Evolutionary conservation across 352 stramenopile genomes (phyloP).

Genomic region (Pythium aquatile): DNA sequence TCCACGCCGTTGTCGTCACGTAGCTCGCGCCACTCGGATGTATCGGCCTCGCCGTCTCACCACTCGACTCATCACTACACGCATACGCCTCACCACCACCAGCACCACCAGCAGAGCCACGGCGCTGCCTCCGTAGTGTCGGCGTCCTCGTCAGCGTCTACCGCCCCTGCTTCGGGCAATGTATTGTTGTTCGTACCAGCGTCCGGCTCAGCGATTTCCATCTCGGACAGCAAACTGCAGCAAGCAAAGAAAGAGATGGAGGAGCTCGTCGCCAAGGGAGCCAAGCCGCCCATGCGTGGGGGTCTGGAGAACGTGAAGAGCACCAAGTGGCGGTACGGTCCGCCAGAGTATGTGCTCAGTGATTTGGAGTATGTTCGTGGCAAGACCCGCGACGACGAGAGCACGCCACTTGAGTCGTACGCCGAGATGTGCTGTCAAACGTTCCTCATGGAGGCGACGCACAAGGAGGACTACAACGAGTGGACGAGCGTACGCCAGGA

Average conservation of each 20-base stretch:
- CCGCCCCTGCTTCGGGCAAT: conserved; percentile 40
- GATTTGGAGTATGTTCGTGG: conserved; percentile 74
- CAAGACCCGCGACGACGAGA: conserved; percentile 50
- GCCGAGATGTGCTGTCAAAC: conserved; percentile 74
- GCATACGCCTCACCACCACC: not conserved
- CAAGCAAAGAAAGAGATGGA: conserved; percentile 60
- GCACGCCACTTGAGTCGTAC: conserved; percentile 64
- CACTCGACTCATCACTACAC: conserved; percentile 8
- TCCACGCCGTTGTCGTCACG: conserved; percentile 2
- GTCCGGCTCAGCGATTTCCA: conserved; percentile 61
- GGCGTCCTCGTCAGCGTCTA: conserved; percentile 29
- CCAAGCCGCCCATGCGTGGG: conserved; percentile 54
- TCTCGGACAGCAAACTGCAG: conserved; percentile 59
- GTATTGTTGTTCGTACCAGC: conserved; percentile 73
- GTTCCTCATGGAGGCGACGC: conserved; percentile 78
- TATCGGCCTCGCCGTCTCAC: conserved; percentile 20
- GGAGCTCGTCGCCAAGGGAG: conserved; percentile 45
- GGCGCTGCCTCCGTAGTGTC: conserved; percentile 24
- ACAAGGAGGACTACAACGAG: conserved; percentile 56
- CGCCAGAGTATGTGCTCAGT: conserved; percentile 68
- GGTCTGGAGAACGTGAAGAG: conserved; percentile 29
- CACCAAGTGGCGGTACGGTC: conserved; percentile 61
- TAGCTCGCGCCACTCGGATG: conserved; percentile 20
- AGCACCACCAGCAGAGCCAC: not conserved
- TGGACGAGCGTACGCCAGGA: conserved; percentile 62